These are phyloP conservation scores for Rosa persica DNA, from an alignment of 306 rosid genomes.

Conservation along the genomic window DNA sequence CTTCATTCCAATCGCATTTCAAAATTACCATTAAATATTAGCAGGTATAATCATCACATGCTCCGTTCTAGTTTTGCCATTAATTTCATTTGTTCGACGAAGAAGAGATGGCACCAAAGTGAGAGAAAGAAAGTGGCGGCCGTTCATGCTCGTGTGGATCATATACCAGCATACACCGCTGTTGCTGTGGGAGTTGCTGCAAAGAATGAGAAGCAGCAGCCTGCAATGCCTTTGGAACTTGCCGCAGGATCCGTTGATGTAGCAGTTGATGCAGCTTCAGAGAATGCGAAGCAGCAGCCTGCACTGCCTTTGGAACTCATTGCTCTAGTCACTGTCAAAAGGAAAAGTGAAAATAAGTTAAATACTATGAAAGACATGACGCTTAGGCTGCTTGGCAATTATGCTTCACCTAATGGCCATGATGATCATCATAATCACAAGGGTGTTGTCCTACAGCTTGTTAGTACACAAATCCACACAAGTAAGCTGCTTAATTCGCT, in stretches of 20 bases:
- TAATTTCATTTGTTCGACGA: background rate
- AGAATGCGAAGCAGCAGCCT: background rate
- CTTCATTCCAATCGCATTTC: too few relatives aligned
- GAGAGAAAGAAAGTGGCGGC: background rate
- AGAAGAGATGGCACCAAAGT: background rate
- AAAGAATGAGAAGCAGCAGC: background rate
- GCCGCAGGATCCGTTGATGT: background rate
- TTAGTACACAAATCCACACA: constrained; percentile 33
- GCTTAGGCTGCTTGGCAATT: constrained; percentile 6
- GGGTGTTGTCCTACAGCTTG: constrained; percentile 42
- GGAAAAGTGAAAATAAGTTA: background rate
- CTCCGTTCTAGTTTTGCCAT: background rate
- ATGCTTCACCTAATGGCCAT: background rate
- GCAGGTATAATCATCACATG: too few relatives aligned
- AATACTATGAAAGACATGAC: background rate
- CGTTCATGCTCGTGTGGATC: background rate
- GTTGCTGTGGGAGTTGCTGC: too few relatives aligned
- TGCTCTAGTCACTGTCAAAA: background rate
- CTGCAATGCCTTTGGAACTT: background rate
- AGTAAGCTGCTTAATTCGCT: constrained; percentile 19
- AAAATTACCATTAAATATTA: too few relatives aligned
- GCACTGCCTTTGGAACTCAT: background rate
- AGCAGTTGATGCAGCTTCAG: background rate
- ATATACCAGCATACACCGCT: background rate
- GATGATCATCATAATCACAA: background rate